Base-by-base conservation (phyloP, 2,329 filamentous ascomycete genomes). In the Calonectria pseudoturangicola region DNA sequence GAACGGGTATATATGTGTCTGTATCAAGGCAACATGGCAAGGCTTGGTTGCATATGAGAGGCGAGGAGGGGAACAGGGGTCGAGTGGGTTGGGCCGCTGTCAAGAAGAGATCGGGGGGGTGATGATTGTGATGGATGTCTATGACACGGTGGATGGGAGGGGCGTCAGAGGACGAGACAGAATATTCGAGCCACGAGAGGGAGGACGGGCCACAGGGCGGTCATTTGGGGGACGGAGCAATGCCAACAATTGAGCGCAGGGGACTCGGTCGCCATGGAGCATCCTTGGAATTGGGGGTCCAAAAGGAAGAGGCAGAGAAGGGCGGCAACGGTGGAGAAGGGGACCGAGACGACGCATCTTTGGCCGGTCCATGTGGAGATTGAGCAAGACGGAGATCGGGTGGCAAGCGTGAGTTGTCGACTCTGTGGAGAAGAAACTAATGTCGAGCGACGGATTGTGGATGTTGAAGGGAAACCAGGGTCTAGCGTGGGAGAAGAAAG, bases 391-490 rank as follows among this genome's bases (percentile, higher is more conserved):
- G 43, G 50, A 60, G 65, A 79, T 76, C 74, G 66, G 68, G 71
- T 47, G 66, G 68, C 68, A 71, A 71, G 68, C 62, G 30, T 77
- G 70, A 71, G 41, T 72, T 72, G 76, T 66, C 62, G 74, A 66
- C 50, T 75, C 50, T 75, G 72, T 73, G 74, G 70, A 71, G 74
- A 75, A 63, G 54, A 58, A 51, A 69, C 69, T 70, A 71, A 76
- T 66, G 47, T 68, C 48, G 71, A 68, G 75, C 73, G 47, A 66
- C 64, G 56, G 71, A 78, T 68, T 74, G 75, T 66, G 66, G 74
- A 76, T 63, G 69, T 75, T 58, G 74, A 73, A 76, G 21, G 66
- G 73, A 75, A 43, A 71, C 68, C 51, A 77, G 73, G 69, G 56
- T 74, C 51, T 71, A 60, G 70, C 70, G 68, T 72, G 51, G 70